These are phyloP conservation scores for Trematosphaeria pertusa DNA, from an alignment of 2,329 filamentous ascomycete genomes.

Conservation along the genomic window DNA sequence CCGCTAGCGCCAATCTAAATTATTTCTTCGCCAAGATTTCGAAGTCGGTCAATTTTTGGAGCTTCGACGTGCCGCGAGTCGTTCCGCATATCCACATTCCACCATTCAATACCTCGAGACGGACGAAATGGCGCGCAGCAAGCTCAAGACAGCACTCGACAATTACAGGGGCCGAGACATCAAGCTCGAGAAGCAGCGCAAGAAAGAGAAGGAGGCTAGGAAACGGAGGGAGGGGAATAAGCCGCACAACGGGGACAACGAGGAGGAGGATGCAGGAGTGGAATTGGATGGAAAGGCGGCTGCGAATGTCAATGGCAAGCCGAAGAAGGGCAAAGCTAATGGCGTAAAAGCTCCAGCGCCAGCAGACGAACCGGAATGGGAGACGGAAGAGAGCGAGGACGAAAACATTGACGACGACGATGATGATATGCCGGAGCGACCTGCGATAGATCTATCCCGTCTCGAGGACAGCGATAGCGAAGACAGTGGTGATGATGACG, in stretches of 20 bases:
- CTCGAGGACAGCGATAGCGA: constrained; percentile 47
- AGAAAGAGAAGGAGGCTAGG: constrained; percentile 64
- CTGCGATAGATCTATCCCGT: constrained; percentile 32
- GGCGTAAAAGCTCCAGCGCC: constrained; percentile 34
- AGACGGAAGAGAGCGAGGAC: constrained; percentile 51
- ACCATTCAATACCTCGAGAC: constrained; percentile 53
- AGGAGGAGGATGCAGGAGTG: constrained; percentile 38
- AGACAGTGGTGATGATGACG: constrained; percentile 47
- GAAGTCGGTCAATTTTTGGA: constrained; percentile 34
- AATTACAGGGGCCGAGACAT: constrained; percentile 69
- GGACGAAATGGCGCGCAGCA: constrained; percentile 54
- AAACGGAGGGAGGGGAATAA: constrained; percentile 53
- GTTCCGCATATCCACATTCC: background rate
- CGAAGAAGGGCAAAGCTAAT: constrained; percentile 41
- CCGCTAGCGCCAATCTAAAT: constrained; percentile 31
- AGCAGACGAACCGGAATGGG: constrained; percentile 37
- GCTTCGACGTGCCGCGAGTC: constrained; percentile 21
- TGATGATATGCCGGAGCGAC: constrained; percentile 30
- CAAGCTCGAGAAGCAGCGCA: constrained; percentile 78
- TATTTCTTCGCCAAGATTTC: constrained; percentile 47
- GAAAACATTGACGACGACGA: constrained; percentile 46
- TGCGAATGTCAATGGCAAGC: constrained; percentile 37
- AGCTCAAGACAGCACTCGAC: constrained; percentile 65
- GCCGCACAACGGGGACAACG: constrained; percentile 17
- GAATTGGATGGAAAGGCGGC: constrained; percentile 34